phyloP scores from a whole-genome alignment of 192 early-diverging fungal genomes.

The Podochytrium sp. region DNA sequence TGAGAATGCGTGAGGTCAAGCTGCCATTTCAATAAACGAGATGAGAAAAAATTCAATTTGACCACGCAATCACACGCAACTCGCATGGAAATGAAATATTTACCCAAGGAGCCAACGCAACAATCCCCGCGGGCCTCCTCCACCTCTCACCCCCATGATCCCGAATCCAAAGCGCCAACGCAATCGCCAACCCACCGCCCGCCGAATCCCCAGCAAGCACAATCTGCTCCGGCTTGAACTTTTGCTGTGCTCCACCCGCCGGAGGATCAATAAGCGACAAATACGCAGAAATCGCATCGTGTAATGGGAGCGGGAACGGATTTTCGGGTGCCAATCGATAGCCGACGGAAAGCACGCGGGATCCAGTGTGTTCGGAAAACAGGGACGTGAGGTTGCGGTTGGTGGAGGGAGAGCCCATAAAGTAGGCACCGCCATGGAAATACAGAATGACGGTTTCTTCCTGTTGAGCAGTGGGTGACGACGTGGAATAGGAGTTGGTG shows the following conservation, averaged over 20 bases:
- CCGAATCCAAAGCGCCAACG: conserved; percentile 55
- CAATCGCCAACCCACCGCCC: conserved; percentile 37
- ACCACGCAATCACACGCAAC: too few relatives aligned
- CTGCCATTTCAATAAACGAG: background rate
- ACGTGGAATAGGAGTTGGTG: background rate
- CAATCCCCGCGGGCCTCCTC: conserved; percentile 31
- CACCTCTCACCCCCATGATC: conserved; percentile 48
- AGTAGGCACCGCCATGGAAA: conserved; percentile 44
- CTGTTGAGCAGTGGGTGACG: background rate
- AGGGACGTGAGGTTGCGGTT: conserved; percentile 32
- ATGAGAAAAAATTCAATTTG: background rate
- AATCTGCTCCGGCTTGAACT: conserved; percentile 36
- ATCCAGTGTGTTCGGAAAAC: conserved; percentile 18
- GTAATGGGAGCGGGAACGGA: conserved; percentile 36
- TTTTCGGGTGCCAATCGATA: conserved; percentile 46
- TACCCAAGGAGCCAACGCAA: conserved; percentile 59
- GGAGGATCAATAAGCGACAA: conserved; percentile 41
- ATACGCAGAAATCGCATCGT: conserved; percentile 45
- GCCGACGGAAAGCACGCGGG: conserved; percentile 41
- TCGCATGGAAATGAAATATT: too few relatives aligned
- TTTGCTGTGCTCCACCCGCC: background rate
- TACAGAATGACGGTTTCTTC: conserved; percentile 40
- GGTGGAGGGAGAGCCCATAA: conserved; percentile 32
- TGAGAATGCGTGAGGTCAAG: conserved; percentile 35
- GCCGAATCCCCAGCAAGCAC: conserved; percentile 44